Conservation (phyloP, 2,329 filamentous ascomycete species). For the Pseudogymnoascus sp. region DNA sequence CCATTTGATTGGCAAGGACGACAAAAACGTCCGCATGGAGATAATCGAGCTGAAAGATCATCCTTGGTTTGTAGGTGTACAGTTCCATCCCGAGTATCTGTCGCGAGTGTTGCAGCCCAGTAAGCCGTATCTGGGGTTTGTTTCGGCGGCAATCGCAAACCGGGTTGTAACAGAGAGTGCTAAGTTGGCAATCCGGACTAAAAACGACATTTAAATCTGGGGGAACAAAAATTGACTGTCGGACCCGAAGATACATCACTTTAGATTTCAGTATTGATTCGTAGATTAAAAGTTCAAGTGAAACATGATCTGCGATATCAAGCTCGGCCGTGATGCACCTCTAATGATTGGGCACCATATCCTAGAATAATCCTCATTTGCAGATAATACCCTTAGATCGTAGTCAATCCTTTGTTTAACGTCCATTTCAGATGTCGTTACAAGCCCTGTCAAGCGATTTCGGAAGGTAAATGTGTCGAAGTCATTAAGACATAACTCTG, state of each 20-base stretch:
- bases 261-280: not conserved
- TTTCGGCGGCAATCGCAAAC: slow-evolving; percentile 52
- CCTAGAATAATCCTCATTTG: not conserved
- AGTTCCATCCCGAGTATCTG: slow-evolving; percentile 84
- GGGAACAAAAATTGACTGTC: not conserved
- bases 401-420: not conserved
- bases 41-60: slow-evolving; percentile 75
- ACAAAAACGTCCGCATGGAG: slow-evolving; percentile 71
- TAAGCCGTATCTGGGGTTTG: slow-evolving; percentile 73
- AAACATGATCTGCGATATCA: not conserved
- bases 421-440: not conserved
- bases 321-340: not conserved
- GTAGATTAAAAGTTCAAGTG: not conserved
- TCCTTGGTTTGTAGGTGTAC: slow-evolving; percentile 76
- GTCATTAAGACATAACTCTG: not conserved
- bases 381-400: not conserved
- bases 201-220: not conserved
- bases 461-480: not conserved
- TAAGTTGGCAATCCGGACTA: not conserved
- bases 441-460: not conserved
- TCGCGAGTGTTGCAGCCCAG: slow-evolving; percentile 65
- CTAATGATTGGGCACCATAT: not conserved
- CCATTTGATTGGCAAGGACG: slow-evolving; percentile 70
- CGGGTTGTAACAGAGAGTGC: not conserved
- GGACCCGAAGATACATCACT: not conserved